Conservation (phyloP, 306 rosid species). For the Rosa multiflora region DNA sequence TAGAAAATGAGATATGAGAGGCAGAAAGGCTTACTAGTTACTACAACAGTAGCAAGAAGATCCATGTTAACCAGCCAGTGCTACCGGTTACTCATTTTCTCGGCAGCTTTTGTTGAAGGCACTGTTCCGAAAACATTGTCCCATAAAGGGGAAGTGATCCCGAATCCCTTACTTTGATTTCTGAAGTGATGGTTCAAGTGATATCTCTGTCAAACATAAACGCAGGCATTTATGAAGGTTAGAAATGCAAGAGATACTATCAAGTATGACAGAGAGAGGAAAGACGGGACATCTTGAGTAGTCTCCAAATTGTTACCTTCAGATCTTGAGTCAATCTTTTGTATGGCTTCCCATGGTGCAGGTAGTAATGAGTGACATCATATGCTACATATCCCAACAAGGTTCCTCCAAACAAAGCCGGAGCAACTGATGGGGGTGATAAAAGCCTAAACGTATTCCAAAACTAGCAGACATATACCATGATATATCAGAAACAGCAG, state of each 20-base stretch:
- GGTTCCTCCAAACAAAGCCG: constrained; percentile 35
- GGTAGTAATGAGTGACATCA: constrained; percentile 40
- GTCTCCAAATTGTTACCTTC: constrained; percentile 21
- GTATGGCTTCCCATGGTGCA: constrained; percentile 42
- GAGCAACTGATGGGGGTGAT: constrained; percentile 29
- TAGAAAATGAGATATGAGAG: neutral
- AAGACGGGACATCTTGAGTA: neutral
- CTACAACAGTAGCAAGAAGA: neutral
- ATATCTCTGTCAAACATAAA: constrained; percentile 25
- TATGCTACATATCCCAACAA: constrained; percentile 39
- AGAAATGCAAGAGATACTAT: neutral
- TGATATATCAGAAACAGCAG: constrained; percentile 3
- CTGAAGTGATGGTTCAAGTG: constrained; percentile 42
- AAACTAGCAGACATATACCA: constrained; percentile 12
- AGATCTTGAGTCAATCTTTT: constrained; percentile 26
- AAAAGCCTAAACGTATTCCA: constrained; percentile 31
- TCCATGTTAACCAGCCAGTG: constrained; percentile 13
- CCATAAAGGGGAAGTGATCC: constrained; percentile 43
- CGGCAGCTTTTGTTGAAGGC: constrained; percentile 20
- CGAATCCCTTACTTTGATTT: constrained; percentile 33
- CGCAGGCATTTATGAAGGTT: neutral
- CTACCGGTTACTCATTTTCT: constrained; percentile 13
- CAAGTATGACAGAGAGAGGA: neutral
- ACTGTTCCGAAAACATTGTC: constrained; percentile 39
- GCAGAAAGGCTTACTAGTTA: neutral